Base-by-base conservation (phyloP, 176 grass and related monocot species). In the Rhipidocladum racemiflorum region DNA sequence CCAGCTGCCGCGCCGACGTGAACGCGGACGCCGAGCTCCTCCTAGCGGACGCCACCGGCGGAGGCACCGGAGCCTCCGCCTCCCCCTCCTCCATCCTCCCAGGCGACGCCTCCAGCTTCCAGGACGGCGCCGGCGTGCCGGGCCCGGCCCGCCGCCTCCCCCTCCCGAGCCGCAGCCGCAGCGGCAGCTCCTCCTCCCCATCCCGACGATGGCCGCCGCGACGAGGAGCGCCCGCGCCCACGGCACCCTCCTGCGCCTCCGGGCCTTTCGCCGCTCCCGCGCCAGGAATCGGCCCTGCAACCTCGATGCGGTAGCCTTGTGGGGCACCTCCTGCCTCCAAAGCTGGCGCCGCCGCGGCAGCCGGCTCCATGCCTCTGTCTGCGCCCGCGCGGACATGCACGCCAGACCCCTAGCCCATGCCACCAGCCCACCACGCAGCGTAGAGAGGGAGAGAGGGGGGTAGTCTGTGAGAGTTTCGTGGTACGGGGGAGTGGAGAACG, bases 1-100 rank as follows among this genome's bases (percentile, higher is more conserved):
- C 95, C 8, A 97, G 86, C 92, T 97, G 87, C 34, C 95, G 84
- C 34, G 90, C 95, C 15, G 94, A 97, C 7, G 91, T 76, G 0
- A 87, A 92, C 4, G 76, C 81, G 12, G 87, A 88, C 34, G 85
- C 78, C 16, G 89, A 82, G 81, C 84, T 89, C 88, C 90, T 72
- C 53, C 88, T 84, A 57, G 68, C 75, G 38, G 65, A 60, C 6
- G 80, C 82, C 16, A 17, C 57, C 6, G n/a, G 50, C 16, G 76
- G 69, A 0, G 49, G 57, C 7, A 28, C 60, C 61, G 42, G 60
- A 27, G 49, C 68, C 50, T 36, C 55, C 12, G 29, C 77, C 24
- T 30, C 78, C 34, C 9, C 70, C 25, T 11, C 28, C 32, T 10
- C 82, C 40, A 39, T 59, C 77, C 28, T 67, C 85, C 65, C 78